Conservation (phyloP, 83 land plant genomes). For the Isoetes engelmannii region DNA sequence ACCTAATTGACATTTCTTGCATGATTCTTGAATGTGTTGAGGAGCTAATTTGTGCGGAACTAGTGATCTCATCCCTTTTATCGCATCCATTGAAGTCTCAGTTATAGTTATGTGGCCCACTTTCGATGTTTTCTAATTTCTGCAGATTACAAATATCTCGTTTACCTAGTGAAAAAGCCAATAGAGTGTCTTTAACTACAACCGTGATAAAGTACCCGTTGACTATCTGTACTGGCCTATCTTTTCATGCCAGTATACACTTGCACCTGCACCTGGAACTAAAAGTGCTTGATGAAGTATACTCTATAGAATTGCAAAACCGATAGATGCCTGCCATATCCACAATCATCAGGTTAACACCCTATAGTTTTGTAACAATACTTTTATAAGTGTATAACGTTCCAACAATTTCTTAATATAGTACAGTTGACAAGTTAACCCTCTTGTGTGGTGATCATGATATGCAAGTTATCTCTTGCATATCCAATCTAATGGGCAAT, state of each 20-base stretch:
- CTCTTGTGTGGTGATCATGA: background rate
- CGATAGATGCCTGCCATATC: constrained; percentile 53
- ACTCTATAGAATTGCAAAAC: constrained; percentile 53
- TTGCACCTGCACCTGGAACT: constrained; percentile 78
- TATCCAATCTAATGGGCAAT: background rate
- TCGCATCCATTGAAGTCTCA: constrained; percentile 48
- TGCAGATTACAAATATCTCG: constrained; percentile 13
- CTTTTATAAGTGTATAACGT: background rate
- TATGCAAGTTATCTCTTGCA: background rate
- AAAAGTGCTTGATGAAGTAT: constrained; percentile 54
- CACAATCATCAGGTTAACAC: background rate
- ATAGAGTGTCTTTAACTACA: background rate
- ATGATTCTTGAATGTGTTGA: too few species aligned
- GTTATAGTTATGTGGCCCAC: constrained; percentile 96
- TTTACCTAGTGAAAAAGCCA: background rate
- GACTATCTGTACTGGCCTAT: constrained; percentile 40
- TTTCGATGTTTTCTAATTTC: constrained; percentile 86
- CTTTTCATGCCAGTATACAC: constrained; percentile 93
- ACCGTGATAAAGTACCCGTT: background rate
- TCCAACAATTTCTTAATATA: background rate
- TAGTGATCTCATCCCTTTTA: constrained; percentile 29
- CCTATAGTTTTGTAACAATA: background rate
- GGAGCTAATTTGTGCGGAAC: too few species aligned
- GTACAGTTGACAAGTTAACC: background rate
- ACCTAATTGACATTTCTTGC: too few species aligned